These are phyloP conservation scores for Botryotinia convoluta DNA, from an alignment of 2,329 filamentous ascomycete genomes.

Conservation along the genomic window DNA sequence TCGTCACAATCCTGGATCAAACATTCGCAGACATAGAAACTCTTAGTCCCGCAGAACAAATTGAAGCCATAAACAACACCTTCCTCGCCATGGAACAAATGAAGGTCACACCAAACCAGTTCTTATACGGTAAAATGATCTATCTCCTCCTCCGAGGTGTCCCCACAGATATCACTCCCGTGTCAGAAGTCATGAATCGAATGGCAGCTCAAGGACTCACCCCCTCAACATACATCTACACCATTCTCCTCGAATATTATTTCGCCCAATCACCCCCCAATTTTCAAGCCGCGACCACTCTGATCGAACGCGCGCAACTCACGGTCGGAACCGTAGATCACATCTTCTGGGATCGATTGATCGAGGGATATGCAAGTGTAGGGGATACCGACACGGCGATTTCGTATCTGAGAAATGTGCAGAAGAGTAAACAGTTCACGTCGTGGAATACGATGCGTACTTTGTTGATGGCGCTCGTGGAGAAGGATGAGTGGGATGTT, in stretches of 20 bases:
- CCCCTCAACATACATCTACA: slow-evolving; percentile 67
- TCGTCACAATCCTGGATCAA: slow-evolving; percentile 68
- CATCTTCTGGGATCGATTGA: slow-evolving; percentile 66
- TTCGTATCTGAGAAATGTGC: slow-evolving; percentile 44
- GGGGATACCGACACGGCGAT: slow-evolving; percentile 52
- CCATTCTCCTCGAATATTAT: slow-evolving; percentile 67
- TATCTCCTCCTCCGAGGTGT: slow-evolving; percentile 53
- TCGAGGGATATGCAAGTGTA: slow-evolving; percentile 61
- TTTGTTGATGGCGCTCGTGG: slow-evolving; percentile 34
- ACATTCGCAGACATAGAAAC: slow-evolving; percentile 46
- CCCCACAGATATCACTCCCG: slow-evolving; percentile 43
- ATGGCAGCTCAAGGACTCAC: slow-evolving; percentile 55
- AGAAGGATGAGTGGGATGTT: slow-evolving; percentile 35
- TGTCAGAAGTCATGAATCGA: slow-evolving; percentile 60
- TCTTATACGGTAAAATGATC: slow-evolving; percentile 69
- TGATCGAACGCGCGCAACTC: slow-evolving; percentile 52
- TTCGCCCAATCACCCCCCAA: slow-evolving; percentile 59
- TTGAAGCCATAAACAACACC: slow-evolving; percentile 49
- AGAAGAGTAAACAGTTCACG: slow-evolving; percentile 21
- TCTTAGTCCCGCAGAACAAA: slow-evolving; percentile 49
- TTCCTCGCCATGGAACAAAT: slow-evolving; percentile 56
- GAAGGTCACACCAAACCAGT: slow-evolving; percentile 57
- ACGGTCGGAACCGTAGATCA: slow-evolving; percentile 46
- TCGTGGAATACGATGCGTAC: slow-evolving; percentile 34
- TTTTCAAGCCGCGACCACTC: slow-evolving; percentile 54